Base-by-base conservation (phyloP, 2,329 filamentous ascomycete species). In the Fusarium agapanthi region DNA sequence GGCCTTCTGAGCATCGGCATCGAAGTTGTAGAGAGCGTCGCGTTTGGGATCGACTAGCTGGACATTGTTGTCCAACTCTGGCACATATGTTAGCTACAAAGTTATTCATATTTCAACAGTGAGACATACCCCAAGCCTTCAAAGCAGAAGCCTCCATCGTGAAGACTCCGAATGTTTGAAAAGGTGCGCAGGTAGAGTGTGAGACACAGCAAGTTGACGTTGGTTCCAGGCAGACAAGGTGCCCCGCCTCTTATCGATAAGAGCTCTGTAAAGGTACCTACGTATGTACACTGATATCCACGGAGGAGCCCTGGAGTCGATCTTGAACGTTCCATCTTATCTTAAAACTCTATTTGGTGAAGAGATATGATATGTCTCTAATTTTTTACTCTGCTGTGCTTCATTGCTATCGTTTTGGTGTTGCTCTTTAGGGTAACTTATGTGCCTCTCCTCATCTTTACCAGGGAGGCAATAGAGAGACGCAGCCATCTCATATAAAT, bases 1-100 rank as follows among this genome's bases (percentile, higher is more conserved):
- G 41, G 87, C 84, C 79, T 92, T 93, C 77, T 96, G 92, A 47
- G 89, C 88, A 5, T 86, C 86, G 69, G 86, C 81, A 74, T 95
- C 89, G 85, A 96, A 97, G 79, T 89, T 88, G 86, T 98, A 99
- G 77, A 99, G 93, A 50, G 94, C 94, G 83, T 99, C 96, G 78
- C 94, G 93, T 75, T 90, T 90, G 59, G 93, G 89, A 80, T 99
- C 95, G 78, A 97, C 91, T 69, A 98, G 89, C 80, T 92, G 88
- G 83, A 95, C 86, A 69, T 92, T 91, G 82, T 97, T 97, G 81
- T 97, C 94, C 79, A 96, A 89, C 88, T 97, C 95, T 97, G 68
- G 43, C 61, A 60, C 44, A 20, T 51, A 32, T 38, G 63, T 78
- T 67, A 77, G 73, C 54, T 37, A 20, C 20, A 24, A 7, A 11